Evolutionary conservation across 305 asterid species (phyloP).

Genomic region (Fraxinus platypoda): DNA sequence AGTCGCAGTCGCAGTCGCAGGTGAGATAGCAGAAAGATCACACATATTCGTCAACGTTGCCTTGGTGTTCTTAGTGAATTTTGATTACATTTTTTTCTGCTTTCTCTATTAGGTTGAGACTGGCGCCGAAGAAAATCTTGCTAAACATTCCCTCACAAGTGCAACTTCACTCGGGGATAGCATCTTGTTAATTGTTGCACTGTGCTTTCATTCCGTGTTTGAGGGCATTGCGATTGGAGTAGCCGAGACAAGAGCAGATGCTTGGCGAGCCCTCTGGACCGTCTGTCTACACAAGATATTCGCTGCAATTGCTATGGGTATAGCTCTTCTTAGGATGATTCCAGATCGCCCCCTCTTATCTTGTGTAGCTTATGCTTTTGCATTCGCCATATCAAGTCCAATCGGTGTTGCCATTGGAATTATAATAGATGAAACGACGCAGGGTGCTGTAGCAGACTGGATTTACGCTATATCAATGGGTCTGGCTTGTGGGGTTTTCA

Average conservation of each 20-base stretch:
- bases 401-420: constrained; percentile 82
- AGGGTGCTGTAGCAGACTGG: constrained; percentile 85
- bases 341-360: constrained; percentile 82
- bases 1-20: constrained; percentile 31
- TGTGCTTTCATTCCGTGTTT: constrained; percentile 83
- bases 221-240: constrained; percentile 95
- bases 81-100: not conserved
- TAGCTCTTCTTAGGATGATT: constrained; percentile 86
- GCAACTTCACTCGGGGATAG: constrained; percentile 73
- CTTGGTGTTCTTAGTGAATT: not conserved
- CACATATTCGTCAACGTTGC: not conserved
- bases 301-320: constrained; percentile 94
- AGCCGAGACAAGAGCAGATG: constrained; percentile 69
- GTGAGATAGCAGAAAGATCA: constrained; percentile 26
- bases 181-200: constrained; percentile 60
- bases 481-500: constrained; percentile 80
- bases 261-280: constrained; percentile 93
- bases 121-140: constrained; percentile 27
- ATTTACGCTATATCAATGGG: constrained; percentile 88
- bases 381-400: constrained; percentile 85
- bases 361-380: constrained; percentile 64
- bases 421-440: constrained; percentile 70
- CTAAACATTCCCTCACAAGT: constrained; percentile 37
- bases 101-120: constrained; percentile 18
- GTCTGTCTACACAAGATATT: constrained; percentile 82